phyloP scores from a whole-genome alignment of 2,329 filamentous ascomycete genomes.

The Didymella arachidicola region DNA sequence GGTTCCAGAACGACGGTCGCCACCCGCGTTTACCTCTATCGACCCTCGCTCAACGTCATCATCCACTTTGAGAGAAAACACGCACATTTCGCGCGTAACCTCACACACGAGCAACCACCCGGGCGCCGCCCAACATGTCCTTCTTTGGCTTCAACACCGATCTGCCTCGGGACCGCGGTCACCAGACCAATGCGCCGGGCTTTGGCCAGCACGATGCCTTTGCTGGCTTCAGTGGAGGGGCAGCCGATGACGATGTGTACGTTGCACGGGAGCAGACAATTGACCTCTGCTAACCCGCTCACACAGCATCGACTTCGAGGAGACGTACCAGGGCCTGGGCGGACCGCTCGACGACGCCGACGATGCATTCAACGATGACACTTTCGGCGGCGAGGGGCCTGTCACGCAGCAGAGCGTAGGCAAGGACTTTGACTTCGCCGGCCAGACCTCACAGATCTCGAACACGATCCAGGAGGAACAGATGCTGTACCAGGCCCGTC shows the following conservation, averaged over 20 bases:
- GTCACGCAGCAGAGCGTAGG: constrained; percentile 67
- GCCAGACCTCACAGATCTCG: constrained; percentile 85
- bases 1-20: background rate
- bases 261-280: constrained; percentile 38
- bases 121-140: constrained; percentile 67
- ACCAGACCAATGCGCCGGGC: constrained; percentile 74
- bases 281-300: constrained; percentile 54
- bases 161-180: constrained; percentile 68
- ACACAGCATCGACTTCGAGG: constrained; percentile 84
- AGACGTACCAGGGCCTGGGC: constrained; percentile 95
- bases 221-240: constrained; percentile 73
- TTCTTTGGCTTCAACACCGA: constrained; percentile 89
- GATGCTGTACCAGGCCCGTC: constrained; percentile 79
- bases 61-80: constrained; percentile 25
- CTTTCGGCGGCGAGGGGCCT: constrained; percentile 69
- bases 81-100: constrained; percentile 7
- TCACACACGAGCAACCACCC: constrained; percentile 13
- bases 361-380: constrained; percentile 96
- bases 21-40: constrained; percentile 2
- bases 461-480: constrained; percentile 91
- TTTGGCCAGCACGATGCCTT: constrained; percentile 93
- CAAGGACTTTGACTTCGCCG: constrained; percentile 97
- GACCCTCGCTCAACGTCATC: constrained; percentile 32
- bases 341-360: constrained; percentile 90
- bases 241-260: constrained; percentile 67